phyloP scores from a whole-genome alignment of 805 yeast genomes.

The Kregervanrija fluxuum region DNA sequence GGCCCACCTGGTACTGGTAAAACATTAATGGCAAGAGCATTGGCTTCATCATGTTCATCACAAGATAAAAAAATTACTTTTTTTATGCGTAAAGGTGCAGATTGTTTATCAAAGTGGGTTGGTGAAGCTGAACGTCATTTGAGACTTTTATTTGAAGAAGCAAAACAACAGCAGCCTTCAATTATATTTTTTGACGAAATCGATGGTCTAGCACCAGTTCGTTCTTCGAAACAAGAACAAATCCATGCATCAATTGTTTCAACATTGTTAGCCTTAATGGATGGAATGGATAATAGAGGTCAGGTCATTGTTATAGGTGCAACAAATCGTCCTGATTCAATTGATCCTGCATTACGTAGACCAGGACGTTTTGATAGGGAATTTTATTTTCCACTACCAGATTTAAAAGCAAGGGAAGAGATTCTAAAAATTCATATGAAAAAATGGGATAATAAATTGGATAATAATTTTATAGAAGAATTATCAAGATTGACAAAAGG shows the following conservation, averaged over 20 bases:
- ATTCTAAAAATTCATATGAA: slow-evolving; percentile 81
- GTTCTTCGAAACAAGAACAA: slow-evolving; percentile 96
- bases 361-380: slow-evolving; percentile 98
- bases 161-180: slow-evolving; percentile 90
- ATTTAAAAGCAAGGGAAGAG: slow-evolving; percentile 64
- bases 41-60: slow-evolving; percentile 91
- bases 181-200: slow-evolving; percentile 97
- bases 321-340: slow-evolving; percentile 94
- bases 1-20: slow-evolving; percentile 99
- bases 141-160: slow-evolving; percentile 88
- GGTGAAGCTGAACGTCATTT: slow-evolving; percentile 98
- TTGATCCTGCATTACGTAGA: slow-evolving; percentile 95
- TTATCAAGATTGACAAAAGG: slow-evolving; percentile 85
- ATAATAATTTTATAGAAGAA: slow-evolving; percentile 48
- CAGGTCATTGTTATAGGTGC: slow-evolving; percentile 98
- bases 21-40: slow-evolving; percentile 93
- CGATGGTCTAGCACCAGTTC: slow-evolving; percentile 96
- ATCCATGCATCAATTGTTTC: slow-evolving; percentile 97
- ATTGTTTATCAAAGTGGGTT: slow-evolving; percentile 95
- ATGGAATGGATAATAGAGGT: slow-evolving; percentile 98
- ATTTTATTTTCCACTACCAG: slow-evolving; percentile 93
- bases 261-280: slow-evolving; percentile 92
- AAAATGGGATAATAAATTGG: slow-evolving; percentile 77
- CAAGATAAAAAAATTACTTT: slow-evolving; percentile 83
- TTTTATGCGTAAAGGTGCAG: slow-evolving; percentile 98